Percentiles rank a stretch among this genome's conserved stretches.
Evolutionary conservation across 441 rosid species (phyloP).

Genomic region (Euphorbia schlechtendalii): DNA sequence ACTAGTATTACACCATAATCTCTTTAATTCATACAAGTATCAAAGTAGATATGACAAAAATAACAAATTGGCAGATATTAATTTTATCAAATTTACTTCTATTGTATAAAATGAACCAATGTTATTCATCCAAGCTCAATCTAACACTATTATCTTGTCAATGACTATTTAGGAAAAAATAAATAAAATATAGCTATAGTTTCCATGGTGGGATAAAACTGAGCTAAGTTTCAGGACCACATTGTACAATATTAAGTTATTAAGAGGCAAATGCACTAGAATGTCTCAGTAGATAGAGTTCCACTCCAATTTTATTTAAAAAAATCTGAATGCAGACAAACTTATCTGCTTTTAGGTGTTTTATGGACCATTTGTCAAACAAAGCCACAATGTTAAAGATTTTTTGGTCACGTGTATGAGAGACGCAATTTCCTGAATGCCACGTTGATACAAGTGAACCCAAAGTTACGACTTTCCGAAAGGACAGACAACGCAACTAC

Average conservation of each 20-base stretch:
- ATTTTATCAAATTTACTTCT: too few species aligned
- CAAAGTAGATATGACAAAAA: too few species aligned
- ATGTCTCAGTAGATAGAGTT: not conserved
- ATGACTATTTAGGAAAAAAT: too few species aligned
- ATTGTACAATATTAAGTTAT: not conserved
- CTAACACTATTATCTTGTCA: too few species aligned
- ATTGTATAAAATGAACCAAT: too few species aligned
- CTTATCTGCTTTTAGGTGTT: not conserved
- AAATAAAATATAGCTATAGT: too few species aligned
- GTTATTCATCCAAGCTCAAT: too few species aligned
- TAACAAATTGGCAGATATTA: too few species aligned
- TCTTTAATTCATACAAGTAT: too few species aligned
- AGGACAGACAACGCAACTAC: not conserved
- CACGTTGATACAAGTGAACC: slow-evolving; percentile 1
- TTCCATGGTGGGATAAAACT: not conserved
- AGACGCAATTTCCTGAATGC: not conserved
- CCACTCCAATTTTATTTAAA: not conserved
- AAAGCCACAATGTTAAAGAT: slow-evolving; percentile 5
- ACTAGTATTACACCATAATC: too few species aligned
- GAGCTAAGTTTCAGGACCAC: not conserved
- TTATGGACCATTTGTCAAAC: not conserved
- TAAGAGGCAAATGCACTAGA: not conserved
- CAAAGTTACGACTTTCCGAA: not conserved
- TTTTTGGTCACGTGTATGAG: not conserved
- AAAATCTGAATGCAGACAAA: not conserved